Base-by-base conservation (phyloP, 257 asterid genomes). In the Vinca minor region DNA sequence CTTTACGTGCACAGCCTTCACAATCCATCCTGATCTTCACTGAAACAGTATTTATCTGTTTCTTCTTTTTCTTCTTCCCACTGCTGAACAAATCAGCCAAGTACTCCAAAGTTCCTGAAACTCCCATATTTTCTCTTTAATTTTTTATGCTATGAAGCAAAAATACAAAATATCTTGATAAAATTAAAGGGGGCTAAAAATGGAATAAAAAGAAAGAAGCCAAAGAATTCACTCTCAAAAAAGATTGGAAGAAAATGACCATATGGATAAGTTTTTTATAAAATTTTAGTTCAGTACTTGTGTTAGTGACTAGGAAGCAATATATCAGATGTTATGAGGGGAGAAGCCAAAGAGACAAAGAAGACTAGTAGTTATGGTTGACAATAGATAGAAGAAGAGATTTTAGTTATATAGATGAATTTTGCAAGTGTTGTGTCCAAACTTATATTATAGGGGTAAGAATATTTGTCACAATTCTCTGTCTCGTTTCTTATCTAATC, bases 1-100 rank as follows among this genome's bases (percentile, higher is more conserved):
- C 77, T 77, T 77, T 81, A 11, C 79, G 82, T 8, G 75, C 95
- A 69, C 97, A 90, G 60, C 97, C 97, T 79, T 90, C 97, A 58
- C 97, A 87, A 20, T 85, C 94, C 95, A 90, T 90, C 57, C 97
- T 73, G 59, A 90, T 74, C 66, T 87, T 90, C 67, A 90, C 77
- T 8, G 85, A 52, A 0, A 90, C 97, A 3, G 87, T 87, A 39
- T 76, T 78, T 10, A 79, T 71, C 42, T 59, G 83, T 66, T 83
- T 82, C 85, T 66, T 87, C 70, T 82, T 89, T 80, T 89, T 90
- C 73, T 74, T 84, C 74, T 69, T 86, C 36, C 36, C 82, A 0
- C 76, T 70, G 71, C 76, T 72, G 68, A 79, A 76, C 15, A 87
- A 35, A 49, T 90, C 95, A 20, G 90, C 66, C 54, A 90, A 77